phyloP scores from a whole-genome alignment of 176 grass and related monocot species.

The Ananas comosus region DNA sequence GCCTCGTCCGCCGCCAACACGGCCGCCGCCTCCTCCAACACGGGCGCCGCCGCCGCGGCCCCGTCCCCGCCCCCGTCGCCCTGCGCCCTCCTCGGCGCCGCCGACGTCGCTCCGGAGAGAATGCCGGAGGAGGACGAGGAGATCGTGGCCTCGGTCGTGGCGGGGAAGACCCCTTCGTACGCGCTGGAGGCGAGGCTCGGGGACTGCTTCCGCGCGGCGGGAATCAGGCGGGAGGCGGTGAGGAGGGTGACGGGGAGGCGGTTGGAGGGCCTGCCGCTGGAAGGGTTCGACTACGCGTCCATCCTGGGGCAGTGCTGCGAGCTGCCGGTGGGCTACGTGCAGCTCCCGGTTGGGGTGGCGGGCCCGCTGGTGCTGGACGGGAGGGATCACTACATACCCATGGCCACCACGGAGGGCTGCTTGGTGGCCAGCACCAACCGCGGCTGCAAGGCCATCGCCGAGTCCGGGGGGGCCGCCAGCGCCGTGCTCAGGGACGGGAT shows the following conservation, averaged over 20 bases:
- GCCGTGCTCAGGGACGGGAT: conserved; percentile 58
- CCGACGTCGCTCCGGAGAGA: conserved; percentile 15
- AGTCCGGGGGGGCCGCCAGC: conserved; percentile 48
- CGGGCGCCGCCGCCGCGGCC: conserved; percentile 22
- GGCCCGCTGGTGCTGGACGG: conserved; percentile 63
- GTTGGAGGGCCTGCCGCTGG: conserved; percentile 51
- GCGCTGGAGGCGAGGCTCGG: conserved; percentile 50
- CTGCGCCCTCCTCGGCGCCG: conserved; percentile 24
- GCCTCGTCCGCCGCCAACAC: background rate
- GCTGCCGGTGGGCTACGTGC: conserved; percentile 67
- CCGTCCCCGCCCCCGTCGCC: background rate
- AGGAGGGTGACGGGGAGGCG: conserved; percentile 49
- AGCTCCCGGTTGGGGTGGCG: conserved; percentile 54
- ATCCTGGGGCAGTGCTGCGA: conserved; percentile 81
- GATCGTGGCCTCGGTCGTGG: conserved; percentile 35
- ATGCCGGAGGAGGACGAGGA: conserved; percentile 54
- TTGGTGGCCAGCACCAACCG: conserved; percentile 70
- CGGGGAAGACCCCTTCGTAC: conserved; percentile 51
- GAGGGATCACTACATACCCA: conserved; percentile 39
- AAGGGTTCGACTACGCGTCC: conserved; percentile 56
- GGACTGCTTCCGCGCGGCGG: conserved; percentile 50
- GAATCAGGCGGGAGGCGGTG: conserved; percentile 56
- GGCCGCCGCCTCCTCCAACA: conserved; percentile 36
- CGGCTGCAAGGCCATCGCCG: conserved; percentile 67
- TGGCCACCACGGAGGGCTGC: conserved; percentile 85